A percentile compares a stretch with the other conserved stretches of the same genome.
Evolutionary conservation across 1,139 yeast genomes (phyloP).

Genomic region (Martiniozyma asiatica): DNA sequence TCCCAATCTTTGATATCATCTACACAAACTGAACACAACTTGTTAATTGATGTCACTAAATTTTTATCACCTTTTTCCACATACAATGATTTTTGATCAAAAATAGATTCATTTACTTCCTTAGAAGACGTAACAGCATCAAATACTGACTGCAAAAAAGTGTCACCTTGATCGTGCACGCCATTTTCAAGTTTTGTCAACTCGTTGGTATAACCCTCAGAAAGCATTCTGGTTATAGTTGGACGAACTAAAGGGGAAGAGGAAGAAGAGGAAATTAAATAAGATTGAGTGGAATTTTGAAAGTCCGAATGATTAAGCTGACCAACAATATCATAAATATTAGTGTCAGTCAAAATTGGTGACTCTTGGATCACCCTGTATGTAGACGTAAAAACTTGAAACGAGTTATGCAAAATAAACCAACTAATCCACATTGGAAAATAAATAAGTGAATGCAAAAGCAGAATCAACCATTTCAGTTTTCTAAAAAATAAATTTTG

Average conservation of each 20-base stretch:
- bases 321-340: slow-evolving; percentile 10
- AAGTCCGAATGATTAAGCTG: too few species aligned
- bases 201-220: slow-evolving; percentile 19
- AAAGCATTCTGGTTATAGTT: slow-evolving; percentile 18
- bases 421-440: slow-evolving; percentile 45
- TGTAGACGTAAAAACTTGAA: slow-evolving; percentile 30
- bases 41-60: slow-evolving; percentile 14
- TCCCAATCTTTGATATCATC: slow-evolving; percentile 10
- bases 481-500: slow-evolving; percentile 21
- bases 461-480: slow-evolving; percentile 35
- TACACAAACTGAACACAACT: slow-evolving; percentile 15
- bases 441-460: slow-evolving; percentile 30
- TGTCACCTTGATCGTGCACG: slow-evolving; percentile 43
- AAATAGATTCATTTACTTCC: slow-evolving; percentile 14
- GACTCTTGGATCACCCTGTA: slow-evolving; percentile 20
- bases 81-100: slow-evolving; percentile 9
- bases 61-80: slow-evolving; percentile 12
- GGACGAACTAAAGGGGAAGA: slow-evolving; percentile 13
- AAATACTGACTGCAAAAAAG: slow-evolving; percentile 47
- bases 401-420: slow-evolving; percentile 32
- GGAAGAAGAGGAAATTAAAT: slow-evolving; percentile 2
- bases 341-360: slow-evolving; percentile 13
- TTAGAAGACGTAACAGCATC: slow-evolving; percentile 35
- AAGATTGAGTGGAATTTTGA: slow-evolving; percentile 4
- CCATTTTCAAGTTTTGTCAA: slow-evolving; percentile 24